These are phyloP conservation scores for Candida dubliniensis DNA, from an alignment of 1,139 yeast species.

Conservation along the genomic window DNA sequence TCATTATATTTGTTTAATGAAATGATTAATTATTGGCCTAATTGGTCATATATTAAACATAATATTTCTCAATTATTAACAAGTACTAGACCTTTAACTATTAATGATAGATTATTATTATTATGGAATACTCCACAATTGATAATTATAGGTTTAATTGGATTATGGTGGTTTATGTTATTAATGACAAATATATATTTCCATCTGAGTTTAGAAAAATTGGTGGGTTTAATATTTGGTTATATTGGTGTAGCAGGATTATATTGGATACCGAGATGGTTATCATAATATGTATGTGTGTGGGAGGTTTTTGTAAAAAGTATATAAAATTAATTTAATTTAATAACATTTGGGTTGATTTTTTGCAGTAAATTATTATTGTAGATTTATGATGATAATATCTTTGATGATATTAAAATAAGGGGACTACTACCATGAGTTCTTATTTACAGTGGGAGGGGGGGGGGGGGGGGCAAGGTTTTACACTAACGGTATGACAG, in stretches of 20 bases:
- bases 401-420: too few relatives aligned
- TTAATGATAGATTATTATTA: slow-evolving; percentile 4
- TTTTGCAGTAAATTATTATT: too few relatives aligned
- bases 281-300: too few relatives aligned
- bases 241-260: slow-evolving; percentile 39
- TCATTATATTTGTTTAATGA: slow-evolving; percentile 73
- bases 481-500: too few relatives aligned
- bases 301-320: too few relatives aligned
- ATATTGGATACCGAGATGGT: slow-evolving; percentile 13
- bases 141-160: slow-evolving; percentile 43
- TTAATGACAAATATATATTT: slow-evolving; percentile 81
- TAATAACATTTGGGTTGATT: neutral
- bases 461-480: too few relatives aligned
- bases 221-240: slow-evolving; percentile 66
- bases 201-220: slow-evolving; percentile 76
- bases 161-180: slow-evolving; percentile 85
- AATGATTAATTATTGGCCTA: slow-evolving; percentile 43
- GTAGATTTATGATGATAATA: too few relatives aligned
- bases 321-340: neutral
- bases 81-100: neutral
- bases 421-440: too few relatives aligned
- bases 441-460: too few relatives aligned
- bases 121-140: slow-evolving; percentile 42
- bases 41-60: slow-evolving; percentile 15
- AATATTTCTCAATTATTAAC: neutral